These are phyloP conservation scores for Atkinsonella hypoxylon DNA, from an alignment of 2,329 filamentous ascomycete genomes.

Conservation along the genomic window DNA sequence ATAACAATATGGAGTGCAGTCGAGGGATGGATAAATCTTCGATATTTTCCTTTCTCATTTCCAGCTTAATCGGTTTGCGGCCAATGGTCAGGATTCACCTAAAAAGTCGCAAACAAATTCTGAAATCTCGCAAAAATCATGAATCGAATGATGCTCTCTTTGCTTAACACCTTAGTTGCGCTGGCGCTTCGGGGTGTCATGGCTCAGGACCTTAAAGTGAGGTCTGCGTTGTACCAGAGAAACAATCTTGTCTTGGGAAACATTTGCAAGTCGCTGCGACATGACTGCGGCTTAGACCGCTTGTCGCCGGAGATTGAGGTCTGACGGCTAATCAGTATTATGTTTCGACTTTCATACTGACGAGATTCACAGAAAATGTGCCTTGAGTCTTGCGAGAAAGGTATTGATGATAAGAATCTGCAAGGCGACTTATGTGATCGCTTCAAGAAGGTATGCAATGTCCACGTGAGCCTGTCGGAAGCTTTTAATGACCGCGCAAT, in stretches of 20 bases:
- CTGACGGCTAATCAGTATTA: not conserved
- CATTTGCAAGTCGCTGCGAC: conserved; percentile 5
- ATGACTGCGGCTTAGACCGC: conserved; percentile 3
- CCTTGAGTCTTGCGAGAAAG: conserved; percentile 3
- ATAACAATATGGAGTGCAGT: no score
- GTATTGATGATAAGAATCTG: conserved; percentile 3
- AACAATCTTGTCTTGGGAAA: conserved; percentile 5
- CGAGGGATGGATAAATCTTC: no score
- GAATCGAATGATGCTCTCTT: not conserved
- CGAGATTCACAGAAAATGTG: conserved; percentile 3
- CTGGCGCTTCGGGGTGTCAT: not conserved
- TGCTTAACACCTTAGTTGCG: not conserved
- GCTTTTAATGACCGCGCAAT: not conserved
- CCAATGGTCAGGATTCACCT: not conserved
- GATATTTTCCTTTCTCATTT: no score
- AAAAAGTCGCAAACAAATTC: not conserved
- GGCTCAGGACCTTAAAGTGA: not conserved
- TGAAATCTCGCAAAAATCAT: not conserved
- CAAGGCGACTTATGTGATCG: conserved; percentile 1
- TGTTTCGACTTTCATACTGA: not conserved
- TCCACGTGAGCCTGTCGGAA: not conserved
- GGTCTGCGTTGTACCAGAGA: not conserved
- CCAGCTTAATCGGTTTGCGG: no score
- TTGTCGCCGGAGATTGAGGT: conserved; percentile 6
- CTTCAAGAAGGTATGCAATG: conserved; percentile 4